A percentile compares a stretch with the other conserved stretches of the same genome.
These are phyloP conservation scores for Plenodomus lindquistii DNA, from an alignment of 2,329 filamentous ascomycete genomes.

Conservation along the genomic window DNA sequence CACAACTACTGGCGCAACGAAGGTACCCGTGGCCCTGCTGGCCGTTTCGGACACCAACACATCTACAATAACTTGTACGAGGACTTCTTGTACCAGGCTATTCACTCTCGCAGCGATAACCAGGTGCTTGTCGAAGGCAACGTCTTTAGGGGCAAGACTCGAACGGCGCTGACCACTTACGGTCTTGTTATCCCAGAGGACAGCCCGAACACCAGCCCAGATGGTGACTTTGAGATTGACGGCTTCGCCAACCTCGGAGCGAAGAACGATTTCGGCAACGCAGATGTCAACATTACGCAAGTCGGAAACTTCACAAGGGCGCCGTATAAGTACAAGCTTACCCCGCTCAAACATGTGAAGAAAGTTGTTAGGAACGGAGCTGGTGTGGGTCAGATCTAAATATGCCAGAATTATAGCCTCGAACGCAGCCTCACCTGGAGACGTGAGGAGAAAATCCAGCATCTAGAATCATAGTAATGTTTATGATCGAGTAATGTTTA, in stretches of 20 bases:
- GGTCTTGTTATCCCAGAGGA: slow-evolving; percentile 60
- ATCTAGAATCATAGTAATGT: not conserved
- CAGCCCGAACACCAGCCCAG: slow-evolving; percentile 57
- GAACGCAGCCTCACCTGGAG: not conserved
- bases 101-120: slow-evolving; percentile 52
- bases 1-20: slow-evolving; percentile 70
- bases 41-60: slow-evolving; percentile 70
- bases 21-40: slow-evolving; percentile 64
- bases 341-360: slow-evolving; percentile 50
- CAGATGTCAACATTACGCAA: slow-evolving; percentile 57
- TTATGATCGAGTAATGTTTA: not conserved
- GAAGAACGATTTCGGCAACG: slow-evolving; percentile 55
- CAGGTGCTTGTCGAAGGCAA: slow-evolving; percentile 51
- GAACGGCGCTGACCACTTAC: slow-evolving; percentile 58
- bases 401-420: not conserved
- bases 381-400: slow-evolving; percentile 51
- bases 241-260: slow-evolving; percentile 60
- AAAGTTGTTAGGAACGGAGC: slow-evolving; percentile 50
- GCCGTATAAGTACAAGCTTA: slow-evolving; percentile 56
- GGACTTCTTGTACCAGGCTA: slow-evolving; percentile 45
- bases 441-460: not conserved
- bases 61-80: slow-evolving; percentile 58
- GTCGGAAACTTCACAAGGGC: slow-evolving; percentile 55
- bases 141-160: slow-evolving; percentile 54
- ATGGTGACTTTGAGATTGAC: slow-evolving; percentile 59